Percentiles rank a stretch among this genome's conserved stretches.
These are phyloP conservation scores for Cytospora schulzeri DNA, from an alignment of 2,329 filamentous ascomycete species.

Conservation along the genomic window DNA sequence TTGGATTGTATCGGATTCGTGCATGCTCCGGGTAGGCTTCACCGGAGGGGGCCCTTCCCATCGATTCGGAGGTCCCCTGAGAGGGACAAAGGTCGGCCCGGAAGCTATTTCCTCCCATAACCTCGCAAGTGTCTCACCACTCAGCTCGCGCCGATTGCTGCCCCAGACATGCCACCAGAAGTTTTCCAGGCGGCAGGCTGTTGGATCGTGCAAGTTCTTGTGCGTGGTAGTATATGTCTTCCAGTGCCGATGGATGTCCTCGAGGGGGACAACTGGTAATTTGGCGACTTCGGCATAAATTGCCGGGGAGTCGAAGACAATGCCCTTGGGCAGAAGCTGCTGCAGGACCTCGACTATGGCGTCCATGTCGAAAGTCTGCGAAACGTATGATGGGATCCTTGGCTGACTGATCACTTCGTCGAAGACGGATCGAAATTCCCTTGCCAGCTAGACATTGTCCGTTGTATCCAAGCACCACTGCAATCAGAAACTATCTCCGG, in stretches of 20 bases:
- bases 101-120: conserved; percentile 61
- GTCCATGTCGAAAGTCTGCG: conserved; percentile 18
- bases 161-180: conserved; percentile 70
- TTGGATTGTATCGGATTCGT: conserved; percentile 26
- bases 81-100: conserved; percentile 58
- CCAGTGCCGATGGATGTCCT: conserved; percentile 59
- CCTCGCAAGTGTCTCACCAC: conserved; percentile 55
- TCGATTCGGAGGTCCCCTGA: conserved; percentile 55
- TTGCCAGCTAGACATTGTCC: conserved; percentile 21
- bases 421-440: conserved; percentile 7
- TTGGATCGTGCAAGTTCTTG: conserved; percentile 62
- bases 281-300: conserved; percentile 58
- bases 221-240: conserved; percentile 64
- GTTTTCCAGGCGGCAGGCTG: conserved; percentile 62
- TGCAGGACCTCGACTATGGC: conserved; percentile 35
- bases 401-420: conserved; percentile 14
- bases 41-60: conserved; percentile 55
- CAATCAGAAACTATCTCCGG: neutral
- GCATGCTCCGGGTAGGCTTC: conserved; percentile 33
- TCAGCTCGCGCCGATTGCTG: conserved; percentile 56
- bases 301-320: conserved; percentile 55
- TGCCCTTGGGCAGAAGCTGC: conserved; percentile 58
- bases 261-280: conserved; percentile 51
- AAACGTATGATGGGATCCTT: conserved; percentile 8
- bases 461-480: conserved; percentile 6